Evolutionary conservation across 805 yeast species (phyloP), one percentile per base, ranked within the genome.

Genomic region (Torulaspora franciscae): DNA sequence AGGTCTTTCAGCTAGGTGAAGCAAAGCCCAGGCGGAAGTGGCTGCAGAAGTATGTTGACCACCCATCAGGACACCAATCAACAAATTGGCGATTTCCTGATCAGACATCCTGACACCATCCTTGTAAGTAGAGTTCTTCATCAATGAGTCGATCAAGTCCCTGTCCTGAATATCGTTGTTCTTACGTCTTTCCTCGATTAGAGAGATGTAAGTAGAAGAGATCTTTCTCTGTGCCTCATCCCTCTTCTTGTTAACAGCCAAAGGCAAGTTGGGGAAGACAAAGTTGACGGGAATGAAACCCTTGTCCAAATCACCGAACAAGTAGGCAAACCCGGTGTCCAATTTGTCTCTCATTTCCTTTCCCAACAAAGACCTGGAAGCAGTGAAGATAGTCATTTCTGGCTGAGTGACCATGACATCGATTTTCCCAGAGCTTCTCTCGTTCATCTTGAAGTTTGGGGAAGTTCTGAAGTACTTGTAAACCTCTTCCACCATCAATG

Each of bases 21-120:
- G 75, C 62, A 93, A 72, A 61, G 81, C 81, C 99, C 99, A 93
- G 13, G 97, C 85, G 32, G 95, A 85, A 17, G 99, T 93, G 19
- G 98, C 78, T 35, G 98, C 93, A 51, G 95, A 85, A 23, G 99
- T 93, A 68, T 93, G 99, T 73, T 93, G 99, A 51, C 99, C 99
- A 59, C 99, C 99, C 99, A 93, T 93, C 50, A 93, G 75, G 44
- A 93, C 84, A 67, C 98, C 99, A 67, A 93, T 91, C 66, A 89
- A 73, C 66, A 93, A 74, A 68, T 90, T 85, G 40, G 98, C 93
- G 61, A 93, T 88, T 70, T 93, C 95, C 65, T 83, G 82, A 66
- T 93, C 99, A 23, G 96, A 83, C 97, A 93, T 90, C 61, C 76
- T 75, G 39, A 82, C 81, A 57, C 99, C 99, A 64, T 93, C 98